Base-by-base conservation (phyloP, 129 eudicot species). In the Rutidosis leptorrhynchoides region DNA sequence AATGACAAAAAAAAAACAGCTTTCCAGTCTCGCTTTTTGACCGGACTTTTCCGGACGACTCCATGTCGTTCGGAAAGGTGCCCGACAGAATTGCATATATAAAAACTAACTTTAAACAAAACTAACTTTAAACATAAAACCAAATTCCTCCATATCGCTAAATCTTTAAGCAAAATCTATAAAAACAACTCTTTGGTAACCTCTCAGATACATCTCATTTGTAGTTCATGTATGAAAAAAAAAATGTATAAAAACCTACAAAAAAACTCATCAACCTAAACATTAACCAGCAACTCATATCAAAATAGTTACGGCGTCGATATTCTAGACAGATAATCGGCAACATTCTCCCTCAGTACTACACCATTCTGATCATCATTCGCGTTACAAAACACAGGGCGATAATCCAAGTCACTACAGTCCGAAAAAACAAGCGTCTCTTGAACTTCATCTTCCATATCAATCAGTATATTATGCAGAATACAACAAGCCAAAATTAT, bases 391-490 rank as follows among this genome's bases (percentile, higher is more conserved):
- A 64, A 7, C 46, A 69, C 81, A 12, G 68, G 83, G 55, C 68
- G 62, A 33, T 81, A 79, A 42, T 68, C 71, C 35, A 72, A 62
- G 56, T 78, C 90, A 23, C 64, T 74, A 1, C 59, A 35, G 61
- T 67, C 40, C 2, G 80, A 63, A 62, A 79, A 73, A 16, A 57
- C 64, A 21, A 77, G 67, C 52, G 40, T 75, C 29, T 71, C 77
- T 73, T 82, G 90, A 45, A 87, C 85, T 32, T 77, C 78, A 52
- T 87, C 95, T 12, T 84, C 72, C 74, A 81, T 63, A 80, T 87
- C 90, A 33, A 83, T 87, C 32, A 75, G 71, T 30, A 87, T 87
- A 58, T 87, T 87, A 68, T 87, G 95, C 78, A 87, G 71, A 10
- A 83, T 62, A 64, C 95, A 87, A 56, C 87, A 83, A 30, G 82